Base-by-base conservation (phyloP, 2,329 filamentous ascomycete species). In the Fonsecaea pugnacius region DNA sequence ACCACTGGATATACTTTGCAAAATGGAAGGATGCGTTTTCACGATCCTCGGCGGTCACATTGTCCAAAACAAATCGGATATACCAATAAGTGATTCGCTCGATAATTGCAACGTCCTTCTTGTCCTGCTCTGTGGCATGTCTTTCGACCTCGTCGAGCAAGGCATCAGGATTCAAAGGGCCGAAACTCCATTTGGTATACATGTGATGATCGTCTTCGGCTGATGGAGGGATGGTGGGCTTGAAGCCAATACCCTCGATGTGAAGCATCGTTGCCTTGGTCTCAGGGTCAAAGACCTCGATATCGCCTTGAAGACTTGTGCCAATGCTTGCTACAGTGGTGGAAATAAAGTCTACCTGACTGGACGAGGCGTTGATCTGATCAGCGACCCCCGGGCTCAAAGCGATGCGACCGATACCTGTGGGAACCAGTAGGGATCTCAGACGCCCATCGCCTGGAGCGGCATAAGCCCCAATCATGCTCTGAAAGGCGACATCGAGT, bases 281-380 rank as follows among this genome's bases (percentile, higher is more conserved):
- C 56, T 59, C 40, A 24, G 33, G 38, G 38, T 59, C 56, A 38
- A 59, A 59, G 18, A 59, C 27, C 56, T 59, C 56, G 52, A 59
- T 59, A 52, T 59, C 56, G 14, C 56, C 56, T 59, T 59, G 18
- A n/a, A 59, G 21, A 18, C n/a, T 59, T 52, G 56, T 59, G 24
- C 56, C 56, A 53, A 32, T 40, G 38, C 56, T 48, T 59, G 56
- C 14, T 51, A 53, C 27, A 59, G 5, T 48, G 21, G 56, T 59
- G 56, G 56, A 59, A 4, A 48, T 59, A 32, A 59, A 59, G 40
- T 59, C 40, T 14, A 59, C 56, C 7, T 59, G 40, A 48, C 56
- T 48, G 30, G 56, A 52, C 56, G 40, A 59, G 21, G 16, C 40
- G 56, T 48, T 53, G 18, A 59, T 46, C 5, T 21, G 18, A 24